These are phyloP conservation scores for Coemansia sp. DNA, from an alignment of 192 early-diverging fungal species.

Conservation along the genomic window DNA sequence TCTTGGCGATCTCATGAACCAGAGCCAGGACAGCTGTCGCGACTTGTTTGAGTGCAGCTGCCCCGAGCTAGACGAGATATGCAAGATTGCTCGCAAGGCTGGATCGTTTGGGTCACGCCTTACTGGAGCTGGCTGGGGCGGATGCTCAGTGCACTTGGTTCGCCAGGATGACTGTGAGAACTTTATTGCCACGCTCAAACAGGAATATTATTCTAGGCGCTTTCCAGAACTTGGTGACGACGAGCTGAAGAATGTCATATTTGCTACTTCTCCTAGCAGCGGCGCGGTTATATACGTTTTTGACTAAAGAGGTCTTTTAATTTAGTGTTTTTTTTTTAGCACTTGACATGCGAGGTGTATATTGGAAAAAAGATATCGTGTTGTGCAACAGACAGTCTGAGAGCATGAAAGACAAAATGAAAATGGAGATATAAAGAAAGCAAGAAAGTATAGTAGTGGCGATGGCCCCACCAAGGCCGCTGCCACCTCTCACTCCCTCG, in stretches of 20 bases:
- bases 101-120: constrained; percentile 84
- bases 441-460: neutral
- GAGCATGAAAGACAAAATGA: too few species aligned
- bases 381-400: too few species aligned
- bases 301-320: neutral
- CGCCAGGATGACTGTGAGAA: constrained; percentile 61
- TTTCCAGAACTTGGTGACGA: constrained; percentile 53
- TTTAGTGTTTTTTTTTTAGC: too few species aligned
- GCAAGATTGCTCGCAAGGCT: constrained; percentile 60
- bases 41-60: constrained; percentile 83
- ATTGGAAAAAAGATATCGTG: too few species aligned
- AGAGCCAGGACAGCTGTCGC: constrained; percentile 81
- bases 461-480: neutral
- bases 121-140: constrained; percentile 95
- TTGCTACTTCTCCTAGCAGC: constrained; percentile 43
- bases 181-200: constrained; percentile 67
- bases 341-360: neutral
- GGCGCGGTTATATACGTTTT: constrained; percentile 26
- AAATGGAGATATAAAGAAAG: neutral
- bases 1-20: constrained; percentile 84
- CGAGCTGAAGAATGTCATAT: constrained; percentile 59
- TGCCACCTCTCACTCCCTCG: neutral
- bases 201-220: constrained; percentile 65
- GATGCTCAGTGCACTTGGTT: constrained; percentile 83
- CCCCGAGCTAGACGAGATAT: constrained; percentile 81